phyloP scores from a whole-genome alignment of 2,329 filamentous ascomycete species.

The Emmonsiellopsis sp. region DNA sequence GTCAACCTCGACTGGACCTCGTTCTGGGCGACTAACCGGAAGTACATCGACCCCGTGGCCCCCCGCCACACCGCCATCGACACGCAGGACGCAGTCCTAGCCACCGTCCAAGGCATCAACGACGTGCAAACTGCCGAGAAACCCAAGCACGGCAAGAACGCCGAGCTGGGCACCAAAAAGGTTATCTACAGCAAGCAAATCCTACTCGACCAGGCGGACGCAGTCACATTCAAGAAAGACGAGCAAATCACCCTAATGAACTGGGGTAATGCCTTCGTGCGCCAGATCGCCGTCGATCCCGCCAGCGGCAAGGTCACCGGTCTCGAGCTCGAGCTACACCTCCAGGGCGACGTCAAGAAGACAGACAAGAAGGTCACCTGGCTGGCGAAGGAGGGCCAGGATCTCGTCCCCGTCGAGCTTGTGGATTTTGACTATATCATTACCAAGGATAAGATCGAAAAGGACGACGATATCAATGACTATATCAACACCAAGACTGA shows the following conservation, averaged over 20 bases:
- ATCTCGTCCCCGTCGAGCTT: slow-evolving; percentile 71
- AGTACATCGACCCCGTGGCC: slow-evolving; percentile 57
- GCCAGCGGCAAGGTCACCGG: slow-evolving; percentile 52
- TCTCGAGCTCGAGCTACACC: slow-evolving; percentile 76
- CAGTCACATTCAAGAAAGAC: slow-evolving; percentile 20
- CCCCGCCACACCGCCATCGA: slow-evolving; percentile 22
- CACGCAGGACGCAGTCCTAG: slow-evolving; percentile 18
- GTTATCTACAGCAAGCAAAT: slow-evolving; percentile 22
- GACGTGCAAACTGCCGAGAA: slow-evolving; percentile 43
- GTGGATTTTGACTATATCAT: slow-evolving; percentile 95
- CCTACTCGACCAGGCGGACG: slow-evolving; percentile 25
- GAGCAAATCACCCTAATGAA: slow-evolving; percentile 36
- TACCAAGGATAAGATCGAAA: slow-evolving; percentile 87
- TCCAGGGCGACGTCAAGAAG: slow-evolving; percentile 87
- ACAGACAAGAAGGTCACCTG: slow-evolving; percentile 97
- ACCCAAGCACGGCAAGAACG: slow-evolving; percentile 24
- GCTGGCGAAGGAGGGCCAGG: slow-evolving; percentile 64
- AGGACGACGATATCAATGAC: slow-evolving; percentile 77
- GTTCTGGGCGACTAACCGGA: slow-evolving; percentile 53
- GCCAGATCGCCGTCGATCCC: slow-evolving; percentile 39
- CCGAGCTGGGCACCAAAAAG: slow-evolving; percentile 23
- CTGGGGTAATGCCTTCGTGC: slow-evolving; percentile 62
- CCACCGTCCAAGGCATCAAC: slow-evolving; percentile 43
- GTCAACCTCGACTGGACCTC: slow-evolving; percentile 34
- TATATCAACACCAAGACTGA: slow-evolving; percentile 71